A percentile compares a stretch with the other conserved stretches of the same genome.
These are phyloP conservation scores for Colletotrichum coccodes DNA, from an alignment of 2,329 filamentous ascomycete genomes.

Conservation along the genomic window DNA sequence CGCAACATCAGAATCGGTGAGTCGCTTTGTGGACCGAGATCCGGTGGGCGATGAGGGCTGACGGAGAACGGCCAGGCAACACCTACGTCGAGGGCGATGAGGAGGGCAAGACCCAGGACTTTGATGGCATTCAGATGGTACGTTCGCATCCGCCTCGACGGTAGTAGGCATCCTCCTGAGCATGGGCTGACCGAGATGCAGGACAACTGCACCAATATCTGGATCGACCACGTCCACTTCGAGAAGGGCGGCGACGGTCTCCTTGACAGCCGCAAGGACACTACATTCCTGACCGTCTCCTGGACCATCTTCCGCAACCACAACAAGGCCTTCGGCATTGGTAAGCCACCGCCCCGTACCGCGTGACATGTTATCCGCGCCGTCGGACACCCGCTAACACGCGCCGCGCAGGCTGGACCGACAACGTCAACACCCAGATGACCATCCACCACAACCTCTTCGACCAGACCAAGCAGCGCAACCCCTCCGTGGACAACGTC, in stretches of 20 bases:
- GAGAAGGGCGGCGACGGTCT: slow-evolving; percentile 38
- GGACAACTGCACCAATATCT: slow-evolving; percentile 37
- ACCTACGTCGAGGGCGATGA: slow-evolving; percentile 31
- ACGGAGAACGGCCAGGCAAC: neutral
- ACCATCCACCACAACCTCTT: slow-evolving; percentile 41
- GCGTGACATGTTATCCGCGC: neutral
- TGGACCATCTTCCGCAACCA: slow-evolving; percentile 38
- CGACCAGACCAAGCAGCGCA: slow-evolving; percentile 38
- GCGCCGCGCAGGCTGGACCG: slow-evolving; percentile 36
- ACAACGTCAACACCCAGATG: slow-evolving; percentile 37
- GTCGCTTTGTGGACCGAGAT: neutral
- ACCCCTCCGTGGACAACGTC: slow-evolving; percentile 39
- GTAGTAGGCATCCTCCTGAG: accelerated
- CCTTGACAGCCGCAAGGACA: slow-evolving; percentile 40
- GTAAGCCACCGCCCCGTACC: slow-evolving; percentile 13
- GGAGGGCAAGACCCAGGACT: slow-evolving; percentile 38
- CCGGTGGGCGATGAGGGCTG: neutral
- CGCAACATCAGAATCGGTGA: slow-evolving; percentile 38
- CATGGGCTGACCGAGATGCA: neutral
- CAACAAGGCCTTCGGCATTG: slow-evolving; percentile 41
- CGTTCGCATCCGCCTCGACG: neutral
- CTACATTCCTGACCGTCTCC: slow-evolving; percentile 38
- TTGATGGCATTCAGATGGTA: slow-evolving; percentile 39
- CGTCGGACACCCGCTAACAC: neutral
- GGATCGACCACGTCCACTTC: slow-evolving; percentile 40